A percentile compares a stretch with the other conserved stretches of the same genome.
Evolutionary conservation across 2,329 filamentous ascomycete genomes (phyloP).

Genomic region (Furcasterigmium furcatum): DNA sequence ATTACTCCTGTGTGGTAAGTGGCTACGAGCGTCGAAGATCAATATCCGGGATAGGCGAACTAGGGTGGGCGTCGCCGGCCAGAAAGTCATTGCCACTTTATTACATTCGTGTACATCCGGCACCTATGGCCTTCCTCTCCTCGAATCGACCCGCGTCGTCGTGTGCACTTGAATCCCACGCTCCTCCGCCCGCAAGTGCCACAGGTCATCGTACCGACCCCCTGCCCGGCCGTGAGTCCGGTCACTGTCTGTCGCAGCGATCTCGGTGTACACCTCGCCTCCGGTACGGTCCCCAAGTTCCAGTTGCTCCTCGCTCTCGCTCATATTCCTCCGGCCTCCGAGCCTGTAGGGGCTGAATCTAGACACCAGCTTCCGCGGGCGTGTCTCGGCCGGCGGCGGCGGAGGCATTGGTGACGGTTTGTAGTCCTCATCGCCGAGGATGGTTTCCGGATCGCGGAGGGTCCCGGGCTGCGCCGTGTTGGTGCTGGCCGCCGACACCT

Average conservation of each 20-base stretch:
- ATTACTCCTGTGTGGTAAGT: too few relatives aligned
- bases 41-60: too few relatives aligned
- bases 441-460: too few relatives aligned
- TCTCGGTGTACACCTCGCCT: conserved; percentile 26
- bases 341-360: not conserved
- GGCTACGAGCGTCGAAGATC: too few relatives aligned
- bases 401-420: too few relatives aligned
- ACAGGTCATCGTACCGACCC: not conserved
- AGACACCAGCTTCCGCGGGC: not conserved
- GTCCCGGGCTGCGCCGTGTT: conserved; percentile 4
- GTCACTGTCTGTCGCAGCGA: conserved; percentile 10
- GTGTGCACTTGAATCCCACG: conserved; percentile 14
- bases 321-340: conserved; percentile 2
- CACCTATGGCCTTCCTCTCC: too few relatives aligned
- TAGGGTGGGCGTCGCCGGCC: too few relatives aligned
- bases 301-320: conserved; percentile 19
- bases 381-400: not conserved
- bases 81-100: too few relatives aligned
- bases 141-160: conserved; percentile 8
- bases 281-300: conserved; percentile 24
- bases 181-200: conserved; percentile 5
- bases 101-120: too few relatives aligned
- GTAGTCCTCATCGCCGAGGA: too few relatives aligned
- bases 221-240: not conserved
- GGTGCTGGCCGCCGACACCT: not conserved